Evolutionary conservation across 2,329 filamentous ascomycete species (phyloP), one percentile per base, ranked within the genome.

Genomic region (Xylaria hypoxylon): DNA sequence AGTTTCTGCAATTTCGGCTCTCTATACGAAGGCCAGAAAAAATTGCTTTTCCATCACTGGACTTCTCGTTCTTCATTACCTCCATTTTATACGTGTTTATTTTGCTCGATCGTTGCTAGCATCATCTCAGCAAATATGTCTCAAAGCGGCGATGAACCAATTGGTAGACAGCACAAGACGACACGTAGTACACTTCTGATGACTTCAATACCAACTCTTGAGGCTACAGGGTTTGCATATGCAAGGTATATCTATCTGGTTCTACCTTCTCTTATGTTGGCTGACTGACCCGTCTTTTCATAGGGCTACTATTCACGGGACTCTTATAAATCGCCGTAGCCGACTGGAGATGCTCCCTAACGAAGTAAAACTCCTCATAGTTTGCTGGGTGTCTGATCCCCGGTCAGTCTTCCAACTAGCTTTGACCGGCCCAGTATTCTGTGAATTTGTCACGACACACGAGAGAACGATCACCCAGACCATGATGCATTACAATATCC

Each of bases 341-440:
- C 33, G 3, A 8, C 55, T 67, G 8, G 64, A 67, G 33, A 31
- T n/a, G 2, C n/a, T 64, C 13, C 64, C 64, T 3, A 42, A 6
- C 38, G 64, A 67, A n/a, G 2, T 63, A 1, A 59, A 59, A 31
- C 15, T 59, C 7, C 24, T 45, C 19, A 40, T 67, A 7, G 17
- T 64, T 11, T n/a, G 28, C 42, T 6, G 8, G 6, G 17, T 63
- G 6, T 5, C 8, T 0, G 33, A 59, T 15, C 3, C 11, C 7
- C 24, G 2, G 19, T 56, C 59, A 6, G 33, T 63, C 26, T n/a
- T 55, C 15, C 48, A 42, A 1, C 42, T 63, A 22, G 42, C 55
- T n/a, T 17, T 64, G 31, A 67, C 24, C 13, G 51, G 65, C 2
- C 56, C 60, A 1, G 17, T 13, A 1, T 52, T 60, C 51, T 67